These are phyloP conservation scores for Ustilago trichophora DNA, from an alignment of 1,284 basidiomycete genomes.

Conservation along the genomic window DNA sequence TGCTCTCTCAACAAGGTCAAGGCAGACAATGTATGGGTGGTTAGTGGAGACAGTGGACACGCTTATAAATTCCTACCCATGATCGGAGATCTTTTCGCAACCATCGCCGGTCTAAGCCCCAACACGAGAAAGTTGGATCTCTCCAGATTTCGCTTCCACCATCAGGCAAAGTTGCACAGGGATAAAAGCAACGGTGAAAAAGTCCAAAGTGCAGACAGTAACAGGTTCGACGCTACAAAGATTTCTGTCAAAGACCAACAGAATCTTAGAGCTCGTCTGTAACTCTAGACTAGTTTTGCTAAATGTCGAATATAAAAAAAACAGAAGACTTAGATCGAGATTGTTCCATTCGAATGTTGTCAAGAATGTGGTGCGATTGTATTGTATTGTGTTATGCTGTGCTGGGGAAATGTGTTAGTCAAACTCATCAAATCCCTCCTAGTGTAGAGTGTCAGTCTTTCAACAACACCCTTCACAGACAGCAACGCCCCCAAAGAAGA, in stretches of 20 bases:
- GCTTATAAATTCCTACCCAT: conserved; percentile 78
- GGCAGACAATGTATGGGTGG: conserved; percentile 67
- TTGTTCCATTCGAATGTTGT: no score
- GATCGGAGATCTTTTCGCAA: conserved; percentile 78
- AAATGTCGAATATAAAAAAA: no score
- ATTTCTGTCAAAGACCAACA: background rate
- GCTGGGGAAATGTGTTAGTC: no score
- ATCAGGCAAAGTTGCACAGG: conserved; percentile 29
- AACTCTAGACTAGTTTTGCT: background rate
- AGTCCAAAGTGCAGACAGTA: conserved; percentile 29
- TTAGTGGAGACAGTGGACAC: conserved; percentile 69
- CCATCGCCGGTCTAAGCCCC: conserved; percentile 61
- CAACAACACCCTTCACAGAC: no score
- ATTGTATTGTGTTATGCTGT: no score
- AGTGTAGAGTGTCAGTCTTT: no score
- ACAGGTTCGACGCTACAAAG: conserved; percentile 2
- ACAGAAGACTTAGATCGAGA: background rate
- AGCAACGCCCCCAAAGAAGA: no score
- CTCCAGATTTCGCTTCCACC: conserved; percentile 32
- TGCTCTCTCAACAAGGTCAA: background rate
- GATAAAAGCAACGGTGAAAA: background rate
- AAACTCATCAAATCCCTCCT: no score
- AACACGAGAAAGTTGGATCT: conserved; percentile 16
- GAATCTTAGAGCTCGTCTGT: conserved; percentile 16
- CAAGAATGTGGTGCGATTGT: no score